Conservation (phyloP, 192 early-diverging fungal species). For the Coemansia sp. region DNA sequence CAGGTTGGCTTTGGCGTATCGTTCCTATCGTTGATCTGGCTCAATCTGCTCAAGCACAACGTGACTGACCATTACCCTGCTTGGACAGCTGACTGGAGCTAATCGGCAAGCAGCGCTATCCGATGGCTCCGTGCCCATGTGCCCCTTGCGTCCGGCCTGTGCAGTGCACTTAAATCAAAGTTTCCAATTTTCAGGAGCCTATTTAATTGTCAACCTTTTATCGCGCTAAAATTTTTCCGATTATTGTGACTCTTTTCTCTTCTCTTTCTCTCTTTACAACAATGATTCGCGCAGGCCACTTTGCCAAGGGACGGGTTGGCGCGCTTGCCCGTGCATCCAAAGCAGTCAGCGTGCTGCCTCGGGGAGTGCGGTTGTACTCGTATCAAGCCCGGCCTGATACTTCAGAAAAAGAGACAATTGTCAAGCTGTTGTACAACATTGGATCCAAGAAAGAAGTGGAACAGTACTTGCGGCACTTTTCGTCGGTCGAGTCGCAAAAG, state of each 20-base stretch:
- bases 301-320: constrained; percentile 18
- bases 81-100: background rate
- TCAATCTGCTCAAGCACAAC: too few relatives aligned
- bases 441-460: constrained; percentile 99
- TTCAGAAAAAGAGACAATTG: constrained; percentile 77
- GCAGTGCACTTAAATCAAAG: background rate
- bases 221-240: background rate
- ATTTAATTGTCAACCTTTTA: background rate
- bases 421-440: constrained; percentile 94
- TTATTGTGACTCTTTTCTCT: constrained; percentile 11
- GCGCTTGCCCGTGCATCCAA: background rate
- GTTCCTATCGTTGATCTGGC: too few relatives aligned
- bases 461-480: constrained; percentile 96
- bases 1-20: background rate
- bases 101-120: background rate
- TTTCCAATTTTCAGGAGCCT: background rate
- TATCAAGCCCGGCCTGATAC: constrained; percentile 36
- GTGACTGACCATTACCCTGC: background rate
- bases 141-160: constrained; percentile 3
- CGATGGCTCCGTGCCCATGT: background rate
- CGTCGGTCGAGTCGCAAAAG: constrained; percentile 97
- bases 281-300: constrained; percentile 46
- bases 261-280: background rate
- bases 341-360: constrained; percentile 1
- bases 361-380: constrained; percentile 17